Evolutionary conservation across 2,329 filamentous ascomycete genomes (phyloP).

Genomic region (Rutstroemia sp.): DNA sequence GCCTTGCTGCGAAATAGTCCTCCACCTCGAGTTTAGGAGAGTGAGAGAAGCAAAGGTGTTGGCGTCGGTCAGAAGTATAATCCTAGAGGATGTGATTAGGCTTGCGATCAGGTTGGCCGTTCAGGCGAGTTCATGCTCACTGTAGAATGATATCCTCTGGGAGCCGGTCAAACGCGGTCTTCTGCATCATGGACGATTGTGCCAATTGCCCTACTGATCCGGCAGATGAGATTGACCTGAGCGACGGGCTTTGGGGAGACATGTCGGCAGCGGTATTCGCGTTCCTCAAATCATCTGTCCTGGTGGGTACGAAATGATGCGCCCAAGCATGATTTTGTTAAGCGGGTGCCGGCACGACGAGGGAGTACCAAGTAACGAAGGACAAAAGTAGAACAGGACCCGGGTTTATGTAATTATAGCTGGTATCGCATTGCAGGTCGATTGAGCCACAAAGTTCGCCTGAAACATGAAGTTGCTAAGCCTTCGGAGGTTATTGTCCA

Average conservation of each 20-base stretch:
- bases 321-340: neutral
- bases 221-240: conserved; percentile 3
- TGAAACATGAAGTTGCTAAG: no score
- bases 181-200: conserved; percentile 6
- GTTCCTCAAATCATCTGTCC: neutral
- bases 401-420: no score
- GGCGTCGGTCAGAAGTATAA: conserved; percentile 52
- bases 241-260: neutral
- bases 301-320: neutral
- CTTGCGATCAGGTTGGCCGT: neutral
- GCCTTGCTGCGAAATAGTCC: conserved; percentile 53
- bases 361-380: no score
- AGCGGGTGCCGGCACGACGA: no score
- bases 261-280: neutral
- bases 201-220: neutral
- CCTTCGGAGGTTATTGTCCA: no score
- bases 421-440: no score
- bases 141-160: conserved; percentile 65
- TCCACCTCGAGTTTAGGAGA: conserved; percentile 59
- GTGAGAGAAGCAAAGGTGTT: conserved; percentile 60
- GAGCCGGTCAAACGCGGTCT: conserved; percentile 42
- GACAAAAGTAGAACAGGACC: no score
- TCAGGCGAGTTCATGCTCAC: conserved; percentile 36
- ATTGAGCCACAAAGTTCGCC: no score
- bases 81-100: conserved; percentile 36